Conservation (phyloP, 345 rosid genomes). For the Ceriops decandra region DNA sequence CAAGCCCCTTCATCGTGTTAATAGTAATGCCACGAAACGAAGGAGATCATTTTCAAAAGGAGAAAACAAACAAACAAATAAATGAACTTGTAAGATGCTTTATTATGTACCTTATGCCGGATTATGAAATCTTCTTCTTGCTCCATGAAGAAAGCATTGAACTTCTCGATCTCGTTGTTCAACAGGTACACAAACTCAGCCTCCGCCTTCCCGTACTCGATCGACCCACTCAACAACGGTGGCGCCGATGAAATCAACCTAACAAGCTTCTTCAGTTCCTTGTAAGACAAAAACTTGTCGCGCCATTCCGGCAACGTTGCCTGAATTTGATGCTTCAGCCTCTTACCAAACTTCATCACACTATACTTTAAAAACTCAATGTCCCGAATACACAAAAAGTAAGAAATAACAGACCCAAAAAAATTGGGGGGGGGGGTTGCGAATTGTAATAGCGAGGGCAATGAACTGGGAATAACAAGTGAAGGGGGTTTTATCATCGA, state of each 20-base stretch:
- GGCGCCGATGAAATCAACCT: constrained; percentile 42
- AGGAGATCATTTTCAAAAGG: too few species aligned
- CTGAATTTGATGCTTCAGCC: constrained; percentile 67
- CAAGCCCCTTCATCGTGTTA: too few species aligned
- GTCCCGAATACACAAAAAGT: background rate
- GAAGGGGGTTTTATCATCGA: constrained; percentile 11
- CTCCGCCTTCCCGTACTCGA: constrained; percentile 33
- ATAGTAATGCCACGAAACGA: too few species aligned
- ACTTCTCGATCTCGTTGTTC: constrained; percentile 80
- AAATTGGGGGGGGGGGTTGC: background rate
- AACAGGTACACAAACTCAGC: constrained; percentile 54
- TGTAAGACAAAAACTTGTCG: constrained; percentile 67
- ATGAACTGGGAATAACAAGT: background rate
- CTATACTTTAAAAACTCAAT: background rate
- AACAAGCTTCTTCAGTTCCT: constrained; percentile 76
- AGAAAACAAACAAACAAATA: too few species aligned
- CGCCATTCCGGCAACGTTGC: constrained; percentile 81
- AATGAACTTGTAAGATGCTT: background rate
- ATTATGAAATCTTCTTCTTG: constrained; percentile 92
- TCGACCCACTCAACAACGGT: constrained; percentile 1
- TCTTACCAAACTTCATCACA: constrained; percentile 83
- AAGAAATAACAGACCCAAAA: background rate
- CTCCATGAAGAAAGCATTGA: constrained; percentile 75
- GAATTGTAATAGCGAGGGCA: background rate
- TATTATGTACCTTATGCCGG: constrained; percentile 49